Evolutionary conservation across 1,139 yeast genomes (phyloP).

Genomic region (Geotrichum klebahnii): DNA sequence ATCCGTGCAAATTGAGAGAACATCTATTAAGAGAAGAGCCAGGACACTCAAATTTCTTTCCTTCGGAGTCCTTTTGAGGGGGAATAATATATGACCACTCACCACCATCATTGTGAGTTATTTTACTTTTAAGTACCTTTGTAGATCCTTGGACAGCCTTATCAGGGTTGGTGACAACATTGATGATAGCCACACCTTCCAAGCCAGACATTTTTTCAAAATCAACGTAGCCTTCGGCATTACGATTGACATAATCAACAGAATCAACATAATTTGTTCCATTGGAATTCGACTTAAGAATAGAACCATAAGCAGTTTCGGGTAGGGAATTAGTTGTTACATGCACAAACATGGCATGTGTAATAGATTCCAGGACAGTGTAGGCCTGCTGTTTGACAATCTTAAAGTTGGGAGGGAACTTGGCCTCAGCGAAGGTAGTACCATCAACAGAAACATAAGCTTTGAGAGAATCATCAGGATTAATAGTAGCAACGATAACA

Average conservation of each 20-base stretch:
- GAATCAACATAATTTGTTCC: constrained; percentile 87
- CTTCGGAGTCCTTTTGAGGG: constrained; percentile 60
- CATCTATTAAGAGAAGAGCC: constrained; percentile 51
- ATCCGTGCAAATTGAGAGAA: constrained; percentile 84
- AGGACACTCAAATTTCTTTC: constrained; percentile 53
- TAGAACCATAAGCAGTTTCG: constrained; percentile 65
- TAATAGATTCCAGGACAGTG: constrained; percentile 72
- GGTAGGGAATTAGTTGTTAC: constrained; percentile 58
- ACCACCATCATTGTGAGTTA: constrained; percentile 90
- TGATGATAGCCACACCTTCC: constrained; percentile 82
- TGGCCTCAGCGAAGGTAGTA: constrained; percentile 67
- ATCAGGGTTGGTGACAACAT: constrained; percentile 56
- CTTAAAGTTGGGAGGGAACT: constrained; percentile 66
- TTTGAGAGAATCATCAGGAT: constrained; percentile 46
- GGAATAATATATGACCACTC: constrained; percentile 73
- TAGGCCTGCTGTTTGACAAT: constrained; percentile 71
- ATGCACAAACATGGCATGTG: constrained; percentile 76
- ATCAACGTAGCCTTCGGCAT: constrained; percentile 72
- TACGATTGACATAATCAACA: constrained; percentile 71
- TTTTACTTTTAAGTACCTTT: constrained; percentile 63
- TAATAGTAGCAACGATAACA: constrained; percentile 63
- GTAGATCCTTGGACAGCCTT: constrained; percentile 42
- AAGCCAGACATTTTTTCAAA: constrained; percentile 78
- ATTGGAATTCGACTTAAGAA: constrained; percentile 89
- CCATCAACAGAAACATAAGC: constrained; percentile 85